Conservation (phyloP, 805 yeast genomes). For the Candida palmyrensis region DNA sequence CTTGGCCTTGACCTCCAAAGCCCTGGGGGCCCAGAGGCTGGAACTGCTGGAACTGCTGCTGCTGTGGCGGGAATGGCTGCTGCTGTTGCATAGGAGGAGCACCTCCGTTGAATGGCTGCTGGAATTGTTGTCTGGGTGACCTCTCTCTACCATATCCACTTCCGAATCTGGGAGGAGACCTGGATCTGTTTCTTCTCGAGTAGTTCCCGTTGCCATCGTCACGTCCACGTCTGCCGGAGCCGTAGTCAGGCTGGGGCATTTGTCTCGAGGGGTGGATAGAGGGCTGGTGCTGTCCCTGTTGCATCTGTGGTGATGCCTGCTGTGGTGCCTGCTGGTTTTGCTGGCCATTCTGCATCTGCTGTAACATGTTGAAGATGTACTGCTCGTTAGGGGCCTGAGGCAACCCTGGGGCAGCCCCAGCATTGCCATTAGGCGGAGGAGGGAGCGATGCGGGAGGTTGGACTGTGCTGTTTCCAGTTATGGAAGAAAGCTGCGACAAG, state of each 20-base stretch:
- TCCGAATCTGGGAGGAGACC: conserved; percentile 41
- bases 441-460: conserved; percentile 11
- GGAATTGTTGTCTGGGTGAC: conserved; percentile 20
- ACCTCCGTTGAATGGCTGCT: conserved; percentile 6
- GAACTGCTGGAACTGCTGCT: conserved; percentile 13
- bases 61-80: conserved; percentile 4
- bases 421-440: conserved; percentile 6
- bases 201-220: conserved; percentile 24
- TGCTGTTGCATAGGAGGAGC: no score
- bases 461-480: conserved; percentile 22
- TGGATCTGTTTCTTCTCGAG: conserved; percentile 48
- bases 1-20: conserved; percentile 6
- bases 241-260: conserved; percentile 12
- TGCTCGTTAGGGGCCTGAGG: conserved; percentile 24
- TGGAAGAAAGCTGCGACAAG: conserved; percentile 39
- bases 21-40: conserved; percentile 12
- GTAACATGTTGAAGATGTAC: conserved; percentile 47
- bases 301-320: conserved; percentile 2
- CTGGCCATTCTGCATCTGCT: conserved; percentile 40
- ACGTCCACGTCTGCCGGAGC: conserved; percentile 15
- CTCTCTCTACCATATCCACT: conserved; percentile 19
- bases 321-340: conserved; percentile 1
- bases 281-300: conserved; percentile 4
- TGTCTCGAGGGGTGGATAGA: conserved; percentile 12
- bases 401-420: no score